Percentiles rank a stretch among this genome's conserved stretches.
These are phyloP conservation scores for Acacia pycnantha DNA, from an alignment of 331 rosid species.

Conservation along the genomic window DNA sequence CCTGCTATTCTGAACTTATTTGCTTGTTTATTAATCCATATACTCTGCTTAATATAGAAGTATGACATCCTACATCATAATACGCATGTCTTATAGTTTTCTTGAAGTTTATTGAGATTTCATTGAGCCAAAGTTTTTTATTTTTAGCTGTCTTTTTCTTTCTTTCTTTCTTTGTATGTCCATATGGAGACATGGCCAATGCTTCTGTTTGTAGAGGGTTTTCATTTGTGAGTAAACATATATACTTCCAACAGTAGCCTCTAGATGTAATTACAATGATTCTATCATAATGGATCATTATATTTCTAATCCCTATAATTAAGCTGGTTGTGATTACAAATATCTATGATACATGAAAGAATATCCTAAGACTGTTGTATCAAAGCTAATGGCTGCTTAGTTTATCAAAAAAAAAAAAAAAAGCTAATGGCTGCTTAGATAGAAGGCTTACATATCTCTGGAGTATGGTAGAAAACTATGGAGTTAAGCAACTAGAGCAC, in stretches of 20 bases:
- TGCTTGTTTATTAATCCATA: slow-evolving; percentile 8
- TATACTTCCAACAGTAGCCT: not conserved
- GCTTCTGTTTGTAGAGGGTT: slow-evolving; percentile 10
- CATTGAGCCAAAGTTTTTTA: slow-evolving; percentile 6
- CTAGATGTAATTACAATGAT: not conserved
- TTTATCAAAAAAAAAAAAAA: no score
- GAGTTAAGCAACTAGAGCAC: not conserved
- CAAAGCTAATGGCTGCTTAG: slow-evolving; percentile 10
- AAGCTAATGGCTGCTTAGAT: slow-evolving; percentile 11
- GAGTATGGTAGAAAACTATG: not conserved
- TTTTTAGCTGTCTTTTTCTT: not conserved
- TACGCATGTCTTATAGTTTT: not conserved
- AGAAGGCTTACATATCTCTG: slow-evolving; percentile 9
- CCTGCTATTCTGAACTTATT: slow-evolving; percentile 1
- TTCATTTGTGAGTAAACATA: not conserved
- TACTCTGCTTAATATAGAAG: slow-evolving; percentile 4
- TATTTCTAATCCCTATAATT: not conserved
- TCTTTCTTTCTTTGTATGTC: not conserved
- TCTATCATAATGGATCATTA: not conserved
- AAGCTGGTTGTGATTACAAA: not conserved
- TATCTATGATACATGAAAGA: not conserved
- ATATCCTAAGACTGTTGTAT: not conserved
- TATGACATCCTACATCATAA: not conserved
- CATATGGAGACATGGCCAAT: slow-evolving; percentile 13
- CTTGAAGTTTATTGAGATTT: slow-evolving; percentile 14